Evolutionary conservation across 208 protist species (phyloP).

Genomic region (Crithidia acanthocephali): DNA sequence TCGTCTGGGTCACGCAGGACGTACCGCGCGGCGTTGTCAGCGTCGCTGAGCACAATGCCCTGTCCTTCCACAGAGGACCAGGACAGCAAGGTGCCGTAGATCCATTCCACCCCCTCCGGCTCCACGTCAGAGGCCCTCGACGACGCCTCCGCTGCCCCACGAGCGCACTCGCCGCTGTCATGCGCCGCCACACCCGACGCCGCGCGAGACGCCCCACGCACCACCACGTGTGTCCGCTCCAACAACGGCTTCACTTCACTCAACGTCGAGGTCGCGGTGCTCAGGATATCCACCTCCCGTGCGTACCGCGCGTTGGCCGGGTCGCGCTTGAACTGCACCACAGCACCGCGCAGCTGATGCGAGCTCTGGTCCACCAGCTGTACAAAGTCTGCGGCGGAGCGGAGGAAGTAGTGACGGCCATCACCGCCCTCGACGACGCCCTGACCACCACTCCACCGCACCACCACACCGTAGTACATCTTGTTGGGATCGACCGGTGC

Average conservation of each 20-base stretch:
- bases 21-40: conserved; percentile 47
- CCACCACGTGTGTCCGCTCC: conserved; percentile 12
- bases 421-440: conserved; percentile 78
- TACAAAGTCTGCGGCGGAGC: conserved; percentile 72
- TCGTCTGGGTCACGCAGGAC: conserved; percentile 79
- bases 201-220: neutral
- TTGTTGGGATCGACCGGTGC: conserved; percentile 37
- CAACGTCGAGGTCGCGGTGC: conserved; percentile 46
- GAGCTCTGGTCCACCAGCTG: conserved; percentile 76
- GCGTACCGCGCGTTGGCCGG: conserved; percentile 53
- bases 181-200: neutral
- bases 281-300: conserved; percentile 67
- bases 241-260: conserved; percentile 57
- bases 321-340: conserved; percentile 76
- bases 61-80: conserved; percentile 81
- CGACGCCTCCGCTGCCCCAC: neutral
- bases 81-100: conserved; percentile 67
- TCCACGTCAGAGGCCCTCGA: conserved; percentile 14
- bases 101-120: conserved; percentile 52
- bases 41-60: conserved; percentile 84
- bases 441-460: conserved; percentile 89
- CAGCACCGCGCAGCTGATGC: conserved; percentile 72
- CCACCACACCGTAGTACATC: conserved; percentile 81
- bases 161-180: neutral
- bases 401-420: conserved; percentile 74